Percentiles rank a stretch among this genome's conserved stretches.
Conservation (phyloP, 371 early-diverging fungal species). For the Lichtheimia ornata region DNA sequence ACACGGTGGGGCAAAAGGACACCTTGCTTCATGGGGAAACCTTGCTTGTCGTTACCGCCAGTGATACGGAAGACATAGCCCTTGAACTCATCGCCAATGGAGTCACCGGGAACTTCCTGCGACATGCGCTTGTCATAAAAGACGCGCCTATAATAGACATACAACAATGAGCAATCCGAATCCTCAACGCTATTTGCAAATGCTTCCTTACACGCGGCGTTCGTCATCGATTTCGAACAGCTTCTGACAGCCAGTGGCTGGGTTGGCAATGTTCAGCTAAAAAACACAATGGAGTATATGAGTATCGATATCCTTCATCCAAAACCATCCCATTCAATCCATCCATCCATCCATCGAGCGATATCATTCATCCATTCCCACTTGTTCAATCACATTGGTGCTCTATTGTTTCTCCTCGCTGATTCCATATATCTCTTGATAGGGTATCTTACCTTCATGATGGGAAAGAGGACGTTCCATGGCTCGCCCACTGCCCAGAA, state of each 20-base stretch:
- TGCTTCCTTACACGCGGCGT: slow-evolving; percentile 82
- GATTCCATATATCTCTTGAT: too few relatives aligned
- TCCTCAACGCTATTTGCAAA: slow-evolving; percentile 31
- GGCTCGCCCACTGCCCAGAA: too few relatives aligned
- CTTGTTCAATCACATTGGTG: too few relatives aligned
- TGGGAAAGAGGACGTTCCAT: too few relatives aligned
- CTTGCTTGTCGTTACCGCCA: slow-evolving; percentile 99
- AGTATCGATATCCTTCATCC: background rate
- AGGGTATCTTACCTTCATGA: too few relatives aligned
- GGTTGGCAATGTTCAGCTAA: slow-evolving; percentile 98
- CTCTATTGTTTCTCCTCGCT: too few relatives aligned
- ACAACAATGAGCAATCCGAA: too few relatives aligned
- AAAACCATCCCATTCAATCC: slow-evolving; percentile 1
- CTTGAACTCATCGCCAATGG: slow-evolving; percentile 98
- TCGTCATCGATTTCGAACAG: slow-evolving; percentile 97
- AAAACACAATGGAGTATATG: background rate
- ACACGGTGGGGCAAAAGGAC: slow-evolving; percentile 94
- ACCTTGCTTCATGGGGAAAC: slow-evolving; percentile 98
- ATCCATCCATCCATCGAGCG: slow-evolving; percentile 7
- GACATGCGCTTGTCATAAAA: slow-evolving; percentile 99
- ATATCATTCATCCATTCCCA: too few relatives aligned
- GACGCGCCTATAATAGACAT: slow-evolving; percentile 84
- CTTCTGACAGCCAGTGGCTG: slow-evolving; percentile 99
- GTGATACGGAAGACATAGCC: slow-evolving; percentile 99
- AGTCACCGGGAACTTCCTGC: slow-evolving; percentile 95